Conservation (phyloP, 2,329 filamentous ascomycete species). For the Hypoxylon sp. region DNA sequence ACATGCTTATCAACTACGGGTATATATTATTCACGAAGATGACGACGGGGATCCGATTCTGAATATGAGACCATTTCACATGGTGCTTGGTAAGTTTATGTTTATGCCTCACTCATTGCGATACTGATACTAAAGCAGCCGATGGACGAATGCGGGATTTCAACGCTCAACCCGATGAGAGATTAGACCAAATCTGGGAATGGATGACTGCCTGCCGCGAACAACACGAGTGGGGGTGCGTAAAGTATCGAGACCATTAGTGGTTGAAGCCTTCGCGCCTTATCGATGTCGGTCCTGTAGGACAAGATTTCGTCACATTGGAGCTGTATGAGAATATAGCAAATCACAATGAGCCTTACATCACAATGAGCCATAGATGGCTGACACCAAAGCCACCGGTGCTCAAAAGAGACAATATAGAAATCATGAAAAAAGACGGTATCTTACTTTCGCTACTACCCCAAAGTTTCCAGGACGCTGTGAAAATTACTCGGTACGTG, state of each 20-base stretch:
- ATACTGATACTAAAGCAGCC: neutral
- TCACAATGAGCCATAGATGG: constrained; percentile 9
- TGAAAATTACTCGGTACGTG: constrained; percentile 8
- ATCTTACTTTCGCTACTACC: constrained; percentile 6
- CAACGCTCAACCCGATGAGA: neutral
- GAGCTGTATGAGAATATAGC: neutral
- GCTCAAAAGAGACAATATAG: neutral
- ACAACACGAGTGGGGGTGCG: constrained; percentile 4
- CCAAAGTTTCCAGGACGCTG: constrained; percentile 16
- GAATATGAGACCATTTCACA: neutral
- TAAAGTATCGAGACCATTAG: constrained; percentile 6
- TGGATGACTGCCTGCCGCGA: constrained; percentile 2
- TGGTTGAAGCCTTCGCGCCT: constrained; percentile 8
- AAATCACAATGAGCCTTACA: neutral
- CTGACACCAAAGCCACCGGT: neutral
- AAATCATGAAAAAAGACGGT: neutral
- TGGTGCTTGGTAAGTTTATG: constrained; percentile 1
- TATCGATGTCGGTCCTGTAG: constrained; percentile 1
- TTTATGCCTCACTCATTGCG: neutral
- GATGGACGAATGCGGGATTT: neutral
- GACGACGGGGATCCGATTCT: neutral
- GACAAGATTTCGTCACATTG: constrained; percentile 7
- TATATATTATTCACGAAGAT: neutral
- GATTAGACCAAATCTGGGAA: neutral
- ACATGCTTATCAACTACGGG: neutral